These are phyloP conservation scores for Tillandsia leiboldiana DNA, from an alignment of 176 grass and related monocot genomes.

Conservation along the genomic window DNA sequence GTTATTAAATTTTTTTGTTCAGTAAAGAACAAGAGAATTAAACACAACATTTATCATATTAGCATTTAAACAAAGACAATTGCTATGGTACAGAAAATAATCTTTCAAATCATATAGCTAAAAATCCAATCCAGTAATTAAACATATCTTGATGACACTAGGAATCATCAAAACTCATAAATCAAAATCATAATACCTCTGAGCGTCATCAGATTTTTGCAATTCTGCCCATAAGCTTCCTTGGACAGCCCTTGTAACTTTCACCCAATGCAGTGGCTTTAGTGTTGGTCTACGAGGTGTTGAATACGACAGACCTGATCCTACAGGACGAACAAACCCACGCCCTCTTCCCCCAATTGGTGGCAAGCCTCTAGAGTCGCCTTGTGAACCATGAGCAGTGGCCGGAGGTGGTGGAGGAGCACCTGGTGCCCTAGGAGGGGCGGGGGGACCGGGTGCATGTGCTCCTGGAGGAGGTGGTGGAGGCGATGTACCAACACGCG, in stretches of 20 bases:
- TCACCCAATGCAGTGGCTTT: slow-evolving; percentile 93
- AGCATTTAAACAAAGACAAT: too few relatives aligned
- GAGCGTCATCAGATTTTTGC: slow-evolving; percentile 58
- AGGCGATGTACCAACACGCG: background rate
- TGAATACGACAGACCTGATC: slow-evolving; percentile 33
- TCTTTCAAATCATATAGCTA: too few relatives aligned
- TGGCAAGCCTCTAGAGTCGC: slow-evolving; percentile 29
- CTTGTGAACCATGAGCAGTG: slow-evolving; percentile 15
- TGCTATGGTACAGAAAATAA: too few relatives aligned
- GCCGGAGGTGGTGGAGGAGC: slow-evolving; percentile 47
- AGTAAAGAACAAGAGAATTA: too few relatives aligned
- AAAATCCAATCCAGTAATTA: too few relatives aligned
- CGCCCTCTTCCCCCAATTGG: slow-evolving; percentile 54
- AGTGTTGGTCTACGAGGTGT: slow-evolving; percentile 63
- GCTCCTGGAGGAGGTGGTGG: slow-evolving; percentile 13
- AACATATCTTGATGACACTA: too few relatives aligned
- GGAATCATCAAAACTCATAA: too few relatives aligned
- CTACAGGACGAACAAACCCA: slow-evolving; percentile 35
- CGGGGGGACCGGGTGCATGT: slow-evolving; percentile 1
- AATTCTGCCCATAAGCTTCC: slow-evolving; percentile 97
- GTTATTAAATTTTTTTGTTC: too few relatives aligned
- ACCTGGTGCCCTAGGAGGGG: slow-evolving; percentile 76
- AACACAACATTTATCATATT: too few relatives aligned
- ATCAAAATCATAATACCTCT: slow-evolving; percentile 35
- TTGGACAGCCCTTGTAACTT: slow-evolving; percentile 81